A percentile compares a stretch with the other conserved stretches of the same genome.
Conservation (phyloP, 495 filamentous ascomycete species). For the Penicillium herquei region DNA sequence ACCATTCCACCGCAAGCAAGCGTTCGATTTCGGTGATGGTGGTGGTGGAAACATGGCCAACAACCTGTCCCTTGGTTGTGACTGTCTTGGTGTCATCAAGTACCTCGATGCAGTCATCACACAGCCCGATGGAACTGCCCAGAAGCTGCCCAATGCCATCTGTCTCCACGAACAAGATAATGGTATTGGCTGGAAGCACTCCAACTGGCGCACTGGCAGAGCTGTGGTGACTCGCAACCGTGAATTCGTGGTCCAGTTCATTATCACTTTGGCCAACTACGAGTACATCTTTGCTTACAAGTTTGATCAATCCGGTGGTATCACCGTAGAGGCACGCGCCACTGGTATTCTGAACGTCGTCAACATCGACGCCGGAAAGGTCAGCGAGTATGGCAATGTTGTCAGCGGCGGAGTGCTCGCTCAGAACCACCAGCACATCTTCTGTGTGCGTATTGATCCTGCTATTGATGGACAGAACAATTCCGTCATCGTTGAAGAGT, state of each 20-base stretch:
- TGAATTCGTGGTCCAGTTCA: conserved; percentile 69
- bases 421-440: conserved; percentile 86
- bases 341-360: conserved; percentile 87
- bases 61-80: conserved; percentile 67
- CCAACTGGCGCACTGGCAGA: conserved; percentile 66
- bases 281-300: conserved; percentile 87
- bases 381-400: conserved; percentile 71
- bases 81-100: conserved; percentile 67
- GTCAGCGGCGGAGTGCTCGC: conserved; percentile 85
- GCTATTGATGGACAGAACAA: conserved; percentile 74
- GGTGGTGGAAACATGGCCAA: conserved; percentile 69
- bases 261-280: conserved; percentile 81
- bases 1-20: conserved; percentile 68
- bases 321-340: conserved; percentile 78
- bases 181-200: conserved; percentile 70
- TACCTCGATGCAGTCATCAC: conserved; percentile 63
- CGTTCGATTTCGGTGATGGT: conserved; percentile 71
- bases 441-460: conserved; percentile 86
- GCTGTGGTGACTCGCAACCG: conserved; percentile 61
- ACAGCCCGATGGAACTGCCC: conserved; percentile 51
- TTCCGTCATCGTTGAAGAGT: conserved; percentile 69
- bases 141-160: conserved; percentile 60
- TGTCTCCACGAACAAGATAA: conserved; percentile 72
- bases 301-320: conserved; percentile 82
- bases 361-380: conserved; percentile 68